Base-by-base conservation (phyloP, 371 early-diverging fungal species). In the Sporodiniella umbellata region DNA sequence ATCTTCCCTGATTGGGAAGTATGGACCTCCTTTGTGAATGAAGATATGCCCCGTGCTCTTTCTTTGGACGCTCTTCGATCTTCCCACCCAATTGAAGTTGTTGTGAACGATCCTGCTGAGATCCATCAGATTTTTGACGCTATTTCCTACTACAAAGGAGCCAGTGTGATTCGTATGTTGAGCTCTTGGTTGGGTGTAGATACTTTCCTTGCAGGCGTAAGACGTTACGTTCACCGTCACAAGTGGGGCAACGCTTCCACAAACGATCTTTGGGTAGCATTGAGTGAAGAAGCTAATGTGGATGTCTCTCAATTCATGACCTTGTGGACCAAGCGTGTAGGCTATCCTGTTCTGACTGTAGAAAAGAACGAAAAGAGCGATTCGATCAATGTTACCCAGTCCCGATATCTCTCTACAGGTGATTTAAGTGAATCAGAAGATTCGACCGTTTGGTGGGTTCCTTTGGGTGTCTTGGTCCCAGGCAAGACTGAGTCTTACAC, bases 101-200 rank as follows among this genome's bases (percentile, higher is more conserved):
- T 78, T n/a, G 92, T 94, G 38, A 82, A 83, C 6, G 80, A 87
- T 49, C 84, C 92, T 12, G 75, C 76, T 19, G 88, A 89, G 61
- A 86, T 88, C 48, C 75, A 79, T 49, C 86, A 88, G 54, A 90
- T 90, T 18, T 92, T 90, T 57, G 90, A 89, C 56, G 82, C 80
- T 22, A 81, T 83, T 46, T 79, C 87, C 26, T 94, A 95, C 74
- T 82, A 81, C 58, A 96, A 95, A 66, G 94, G 95, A n/a, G 93
- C 92, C 3, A 86, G 88, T 45, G 86, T 94, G 30, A 94, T 96
- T 47, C 85, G 92, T 48, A 94, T 94, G 95, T 59, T 95, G 64
- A 82, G 79, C 50, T 72, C 80, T 10, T 76, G 75, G 70, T 61
- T 82, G 1, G 79, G 80, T 38, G 68, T 75, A 7, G 83, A 82